Conservation (phyloP, 495 filamentous ascomycete genomes). For the Pyrenopolyporus hunteri region DNA sequence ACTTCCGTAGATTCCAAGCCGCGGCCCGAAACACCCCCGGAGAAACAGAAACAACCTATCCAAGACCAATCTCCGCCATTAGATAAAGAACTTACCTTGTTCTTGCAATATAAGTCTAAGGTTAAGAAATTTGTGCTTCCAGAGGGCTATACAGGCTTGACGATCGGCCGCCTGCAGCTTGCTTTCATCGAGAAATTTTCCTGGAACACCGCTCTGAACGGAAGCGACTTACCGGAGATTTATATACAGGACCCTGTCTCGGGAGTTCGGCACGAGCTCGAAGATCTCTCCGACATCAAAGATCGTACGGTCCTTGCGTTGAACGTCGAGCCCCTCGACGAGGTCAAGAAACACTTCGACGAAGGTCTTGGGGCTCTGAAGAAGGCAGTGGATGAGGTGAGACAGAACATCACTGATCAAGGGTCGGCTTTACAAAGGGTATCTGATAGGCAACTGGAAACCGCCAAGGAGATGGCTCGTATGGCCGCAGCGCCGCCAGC, state of each 20-base stretch:
- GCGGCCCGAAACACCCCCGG: conserved; percentile 46
- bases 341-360: conserved; percentile 95
- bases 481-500: conserved; percentile 71
- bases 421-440: conserved; percentile 79
- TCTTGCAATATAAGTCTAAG: conserved; percentile 93
- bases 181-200: conserved; percentile 99
- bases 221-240: conserved; percentile 91
- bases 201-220: conserved; percentile 96
- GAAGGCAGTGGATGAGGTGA: conserved; percentile 79
- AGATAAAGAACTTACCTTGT: conserved; percentile 91
- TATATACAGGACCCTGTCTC: conserved; percentile 97
- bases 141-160: conserved; percentile 81
- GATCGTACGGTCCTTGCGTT: conserved; percentile 92
- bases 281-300: conserved; percentile 94
- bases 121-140: conserved; percentile 94
- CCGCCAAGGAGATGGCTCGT: conserved; percentile 87
- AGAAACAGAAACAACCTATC: conserved; percentile 46
- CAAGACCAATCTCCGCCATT: conserved; percentile 75
- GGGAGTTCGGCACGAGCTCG: conserved; percentile 92
- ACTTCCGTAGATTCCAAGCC: conserved; percentile 29
- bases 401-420: conserved; percentile 79
- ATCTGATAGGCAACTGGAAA: conserved; percentile 89
- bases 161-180: conserved; percentile 84
- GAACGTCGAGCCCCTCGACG: conserved; percentile 93
- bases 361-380: conserved; percentile 84